phyloP scores from a whole-genome alignment of 1,284 basidiomycete species.

The Cystobasidiaceae sp. region DNA sequence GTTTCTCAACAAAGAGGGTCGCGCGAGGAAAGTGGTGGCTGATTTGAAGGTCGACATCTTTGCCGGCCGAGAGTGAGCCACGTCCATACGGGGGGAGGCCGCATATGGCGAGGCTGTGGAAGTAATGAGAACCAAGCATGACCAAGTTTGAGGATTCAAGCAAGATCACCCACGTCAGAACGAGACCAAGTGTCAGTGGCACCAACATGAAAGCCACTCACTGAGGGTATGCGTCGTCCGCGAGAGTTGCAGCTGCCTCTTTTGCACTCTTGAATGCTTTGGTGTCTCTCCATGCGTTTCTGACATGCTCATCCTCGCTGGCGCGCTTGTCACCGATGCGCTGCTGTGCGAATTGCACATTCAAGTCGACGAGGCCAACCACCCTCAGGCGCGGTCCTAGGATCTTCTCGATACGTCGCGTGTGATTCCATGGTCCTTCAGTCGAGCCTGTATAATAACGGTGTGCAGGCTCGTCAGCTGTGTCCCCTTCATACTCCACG shows the following conservation, averaged over 20 bases:
- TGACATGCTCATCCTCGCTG: no score
- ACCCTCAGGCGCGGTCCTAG: conserved; percentile 34
- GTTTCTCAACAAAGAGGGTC: conserved; percentile 48
- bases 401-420: conserved; percentile 29
- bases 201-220: conserved; percentile 30
- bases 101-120: no score
- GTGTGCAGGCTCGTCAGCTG: background rate
- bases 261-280: no score
- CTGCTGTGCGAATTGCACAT: conserved; percentile 13
- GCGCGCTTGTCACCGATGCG: conserved; percentile 30
- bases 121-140: no score
- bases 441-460: conserved; percentile 7
- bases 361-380: conserved; percentile 40
- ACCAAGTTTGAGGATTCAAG: conserved; percentile 60
- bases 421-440: conserved; percentile 36
- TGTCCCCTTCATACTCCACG: background rate
- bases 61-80: no score
- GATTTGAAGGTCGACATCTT: no score
- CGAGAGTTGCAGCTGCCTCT: background rate
- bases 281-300: no score
- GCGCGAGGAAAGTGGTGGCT: background rate
- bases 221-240: background rate
- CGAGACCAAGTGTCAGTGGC: conserved; percentile 10
- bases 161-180: conserved; percentile 8
- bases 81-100: no score